Conservation (phyloP, 208 protist genomes). For the Trypanosoma boissoni region DNA sequence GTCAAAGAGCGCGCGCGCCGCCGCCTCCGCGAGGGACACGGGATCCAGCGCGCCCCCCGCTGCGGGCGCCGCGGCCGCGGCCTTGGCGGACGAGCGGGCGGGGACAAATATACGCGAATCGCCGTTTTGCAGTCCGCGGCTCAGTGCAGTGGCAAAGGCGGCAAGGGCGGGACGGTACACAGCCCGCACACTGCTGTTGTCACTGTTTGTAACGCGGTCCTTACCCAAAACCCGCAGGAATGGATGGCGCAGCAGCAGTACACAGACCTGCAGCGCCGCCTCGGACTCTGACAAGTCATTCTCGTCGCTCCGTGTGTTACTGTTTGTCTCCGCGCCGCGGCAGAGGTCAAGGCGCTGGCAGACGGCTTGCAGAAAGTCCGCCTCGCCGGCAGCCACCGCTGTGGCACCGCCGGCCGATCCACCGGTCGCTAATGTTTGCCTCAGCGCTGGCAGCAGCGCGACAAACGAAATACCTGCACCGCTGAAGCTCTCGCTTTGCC, state of each 20-base stretch:
- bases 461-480: conserved; percentile 3
- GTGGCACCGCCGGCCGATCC: not conserved
- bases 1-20: conserved; percentile 39
- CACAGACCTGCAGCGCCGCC: conserved; percentile 40
- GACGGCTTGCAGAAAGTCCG: conserved; percentile 56
- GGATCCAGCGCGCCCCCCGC: too few species aligned
- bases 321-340: conserved; percentile 5
- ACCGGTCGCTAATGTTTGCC: conserved; percentile 10
- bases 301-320: too few species aligned
- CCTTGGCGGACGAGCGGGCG: too few species aligned
- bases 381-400: conserved; percentile 26
- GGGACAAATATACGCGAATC: too few species aligned
- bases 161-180: conserved; percentile 70
- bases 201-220: too few species aligned
- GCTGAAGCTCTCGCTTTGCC: not conserved
- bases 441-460: conserved; percentile 18
- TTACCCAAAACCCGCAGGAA: conserved; percentile 49
- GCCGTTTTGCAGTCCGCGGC: conserved; percentile 30
- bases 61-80: too few species aligned
- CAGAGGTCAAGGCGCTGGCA: conserved; percentile 33
- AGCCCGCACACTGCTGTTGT: conserved; percentile 30
- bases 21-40: conserved; percentile 24
- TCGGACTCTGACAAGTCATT: too few species aligned
- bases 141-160: conserved; percentile 47
- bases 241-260: conserved; percentile 58